Evolutionary conservation across 345 rosid genomes (phyloP).

Genomic region (Dipteronia sinensis): DNA sequence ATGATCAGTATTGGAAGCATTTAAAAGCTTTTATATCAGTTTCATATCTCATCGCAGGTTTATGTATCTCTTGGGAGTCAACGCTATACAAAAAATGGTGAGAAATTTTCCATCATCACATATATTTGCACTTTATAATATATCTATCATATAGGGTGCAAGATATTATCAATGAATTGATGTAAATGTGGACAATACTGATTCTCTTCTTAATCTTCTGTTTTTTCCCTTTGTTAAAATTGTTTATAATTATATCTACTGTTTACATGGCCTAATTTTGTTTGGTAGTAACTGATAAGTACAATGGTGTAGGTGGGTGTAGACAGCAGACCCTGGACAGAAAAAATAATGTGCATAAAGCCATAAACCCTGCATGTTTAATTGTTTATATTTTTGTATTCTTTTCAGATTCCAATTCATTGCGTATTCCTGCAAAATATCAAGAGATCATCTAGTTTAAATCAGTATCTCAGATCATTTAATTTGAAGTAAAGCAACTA

Average conservation of each 20-base stretch:
- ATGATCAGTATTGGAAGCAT: conserved; percentile 9
- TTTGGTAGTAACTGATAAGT: background rate
- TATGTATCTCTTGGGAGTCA: conserved; percentile 85
- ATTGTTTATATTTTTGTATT: background rate
- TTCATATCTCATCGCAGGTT: conserved; percentile 51
- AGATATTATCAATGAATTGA: background rate
- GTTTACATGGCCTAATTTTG: background rate
- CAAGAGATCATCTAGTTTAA: background rate
- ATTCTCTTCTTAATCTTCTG: background rate
- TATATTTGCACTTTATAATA: background rate
- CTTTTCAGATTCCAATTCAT: background rate
- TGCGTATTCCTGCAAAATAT: background rate
- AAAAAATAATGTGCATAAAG: background rate
- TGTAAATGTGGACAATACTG: background rate
- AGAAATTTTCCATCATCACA: conserved; percentile 26
- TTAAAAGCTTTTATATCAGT: conserved; percentile 20
- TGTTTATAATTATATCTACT: background rate
- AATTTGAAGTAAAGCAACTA: background rate
- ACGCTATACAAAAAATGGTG: conserved; percentile 78
- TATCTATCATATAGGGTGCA: background rate
- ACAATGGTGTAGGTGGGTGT: background rate
- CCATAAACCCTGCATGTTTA: background rate
- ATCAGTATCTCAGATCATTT: background rate
- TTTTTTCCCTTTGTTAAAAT: background rate
- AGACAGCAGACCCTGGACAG: background rate